Evolutionary conservation across 192 early-diverging fungal species (phyloP).

Genomic region (Backusella psychrophila): DNA sequence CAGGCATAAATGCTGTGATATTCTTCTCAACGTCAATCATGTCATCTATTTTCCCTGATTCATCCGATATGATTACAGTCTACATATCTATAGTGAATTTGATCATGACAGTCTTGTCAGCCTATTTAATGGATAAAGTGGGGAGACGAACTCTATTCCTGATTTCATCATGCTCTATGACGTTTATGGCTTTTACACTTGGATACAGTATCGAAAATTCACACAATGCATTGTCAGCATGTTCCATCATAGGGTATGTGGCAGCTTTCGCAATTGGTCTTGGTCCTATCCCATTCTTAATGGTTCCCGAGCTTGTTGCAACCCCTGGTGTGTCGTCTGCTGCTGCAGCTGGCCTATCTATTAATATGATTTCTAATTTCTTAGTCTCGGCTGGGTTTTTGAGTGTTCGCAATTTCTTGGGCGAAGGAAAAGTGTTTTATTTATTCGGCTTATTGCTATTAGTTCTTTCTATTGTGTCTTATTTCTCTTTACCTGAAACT

Average conservation of each 20-base stretch:
- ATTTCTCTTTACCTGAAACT: slow-evolving; percentile 65
- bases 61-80: slow-evolving; percentile 70
- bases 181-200: slow-evolving; percentile 50
- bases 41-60: slow-evolving; percentile 56
- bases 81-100: slow-evolving; percentile 76
- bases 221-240: slow-evolving; percentile 39
- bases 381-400: slow-evolving; percentile 62
- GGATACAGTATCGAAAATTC: slow-evolving; percentile 50
- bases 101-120: slow-evolving; percentile 71
- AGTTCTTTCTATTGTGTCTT: slow-evolving; percentile 40
- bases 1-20: slow-evolving; percentile 88
- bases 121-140: slow-evolving; percentile 69
- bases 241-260: slow-evolving; percentile 73
- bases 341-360: slow-evolving; percentile 57
- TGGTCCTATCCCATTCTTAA: slow-evolving; percentile 83
- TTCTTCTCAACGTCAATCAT: slow-evolving; percentile 83
- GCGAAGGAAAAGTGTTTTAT: slow-evolving; percentile 62
- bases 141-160: slow-evolving; percentile 73
- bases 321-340: slow-evolving; percentile 63
- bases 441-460: slow-evolving; percentile 47
- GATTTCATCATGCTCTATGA: slow-evolving; percentile 59
- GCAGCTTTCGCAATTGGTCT: slow-evolving; percentile 76
- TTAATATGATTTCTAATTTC: slow-evolving; percentile 70
- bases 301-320: slow-evolving; percentile 73
- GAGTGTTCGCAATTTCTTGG: slow-evolving; percentile 45